Evolutionary conservation across 2,329 filamentous ascomycete species (phyloP).

Genomic region (Diaporthe nobilis): DNA sequence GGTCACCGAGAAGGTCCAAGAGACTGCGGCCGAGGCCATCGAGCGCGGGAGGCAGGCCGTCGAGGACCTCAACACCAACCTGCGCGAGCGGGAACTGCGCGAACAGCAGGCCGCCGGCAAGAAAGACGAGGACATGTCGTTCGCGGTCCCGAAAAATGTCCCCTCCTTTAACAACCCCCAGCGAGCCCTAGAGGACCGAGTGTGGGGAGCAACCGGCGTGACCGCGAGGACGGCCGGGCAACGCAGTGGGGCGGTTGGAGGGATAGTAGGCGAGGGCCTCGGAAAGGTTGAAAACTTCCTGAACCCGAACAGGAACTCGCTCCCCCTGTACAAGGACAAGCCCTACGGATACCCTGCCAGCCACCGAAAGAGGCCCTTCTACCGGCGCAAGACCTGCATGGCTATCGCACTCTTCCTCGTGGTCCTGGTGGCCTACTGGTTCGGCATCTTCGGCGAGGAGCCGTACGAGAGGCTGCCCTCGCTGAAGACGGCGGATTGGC

Average conservation of each 20-base stretch:
- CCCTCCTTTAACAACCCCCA: conserved; percentile 77
- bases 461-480: conserved; percentile 53
- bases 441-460: conserved; percentile 69
- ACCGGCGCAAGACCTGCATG: conserved; percentile 75
- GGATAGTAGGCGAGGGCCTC: conserved; percentile 67
- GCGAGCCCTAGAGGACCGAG: conserved; percentile 74
- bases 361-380: conserved; percentile 70
- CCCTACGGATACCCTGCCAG: conserved; percentile 81
- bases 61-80: conserved; percentile 51
- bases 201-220: conserved; percentile 71
- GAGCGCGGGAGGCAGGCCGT: conserved; percentile 64
- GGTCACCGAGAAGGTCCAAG: conserved; percentile 49
- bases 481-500: conserved; percentile 68
- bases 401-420: conserved; percentile 61
- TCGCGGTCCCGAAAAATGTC: conserved; percentile 77
- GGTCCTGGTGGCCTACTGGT: conserved; percentile 77
- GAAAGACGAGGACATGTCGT: conserved; percentile 67
- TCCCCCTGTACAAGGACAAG: conserved; percentile 99
- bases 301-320: conserved; percentile 64
- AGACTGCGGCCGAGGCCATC: conserved; percentile 63
- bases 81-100: conserved; percentile 40
- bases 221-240: conserved; percentile 56
- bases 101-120: conserved; percentile 49
- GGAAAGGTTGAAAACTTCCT: conserved; percentile 77
- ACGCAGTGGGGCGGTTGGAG: conserved; percentile 44